A percentile compares a stretch with the other conserved stretches of the same genome.
phyloP scores from a whole-genome alignment of 108 stramenopile genomes.

The Skeletonema grethae region DNA sequence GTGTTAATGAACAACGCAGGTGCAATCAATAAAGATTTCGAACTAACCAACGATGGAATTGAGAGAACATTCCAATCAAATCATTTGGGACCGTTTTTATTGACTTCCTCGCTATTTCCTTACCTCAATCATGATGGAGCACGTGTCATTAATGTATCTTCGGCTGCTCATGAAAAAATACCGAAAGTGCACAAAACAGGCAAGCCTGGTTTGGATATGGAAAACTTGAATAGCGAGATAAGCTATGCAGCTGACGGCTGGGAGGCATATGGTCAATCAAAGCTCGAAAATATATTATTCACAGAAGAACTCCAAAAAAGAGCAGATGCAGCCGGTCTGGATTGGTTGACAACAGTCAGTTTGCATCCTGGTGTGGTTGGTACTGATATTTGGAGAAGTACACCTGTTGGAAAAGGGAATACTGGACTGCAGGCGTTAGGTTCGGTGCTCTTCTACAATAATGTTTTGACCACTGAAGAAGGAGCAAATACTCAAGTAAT shows the following conservation, averaged over 20 bases:
- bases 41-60: constrained; percentile 37
- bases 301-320: constrained; percentile 20
- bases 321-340: constrained; percentile 17
- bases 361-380: constrained; percentile 10
- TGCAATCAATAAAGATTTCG: constrained; percentile 14
- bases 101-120: constrained; percentile 20
- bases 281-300: constrained; percentile 36
- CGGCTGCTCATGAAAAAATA: not conserved
- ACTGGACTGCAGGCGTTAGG: not conserved
- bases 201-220: constrained; percentile 5
- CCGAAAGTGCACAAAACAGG: constrained; percentile 17
- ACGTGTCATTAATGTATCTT: constrained; percentile 31
- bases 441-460: not conserved
- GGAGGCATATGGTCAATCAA: constrained; percentile 17
- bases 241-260: constrained; percentile 21
- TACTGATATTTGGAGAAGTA: constrained; percentile 14
- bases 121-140: constrained; percentile 6
- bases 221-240: constrained; percentile 12
- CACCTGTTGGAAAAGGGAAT: not conserved
- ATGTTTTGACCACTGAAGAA: constrained; percentile 1
- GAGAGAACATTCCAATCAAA: constrained; percentile 43
- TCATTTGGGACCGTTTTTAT: constrained; percentile 45
- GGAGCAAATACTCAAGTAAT: constrained; percentile 12
- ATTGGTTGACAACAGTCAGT: constrained; percentile 6
- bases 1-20: constrained; percentile 55